Evolutionary conservation across 495 filamentous ascomycete species (phyloP), one percentile per base, ranked within the genome.

Genomic region (Lasiosphaeriaceae sp.): DNA sequence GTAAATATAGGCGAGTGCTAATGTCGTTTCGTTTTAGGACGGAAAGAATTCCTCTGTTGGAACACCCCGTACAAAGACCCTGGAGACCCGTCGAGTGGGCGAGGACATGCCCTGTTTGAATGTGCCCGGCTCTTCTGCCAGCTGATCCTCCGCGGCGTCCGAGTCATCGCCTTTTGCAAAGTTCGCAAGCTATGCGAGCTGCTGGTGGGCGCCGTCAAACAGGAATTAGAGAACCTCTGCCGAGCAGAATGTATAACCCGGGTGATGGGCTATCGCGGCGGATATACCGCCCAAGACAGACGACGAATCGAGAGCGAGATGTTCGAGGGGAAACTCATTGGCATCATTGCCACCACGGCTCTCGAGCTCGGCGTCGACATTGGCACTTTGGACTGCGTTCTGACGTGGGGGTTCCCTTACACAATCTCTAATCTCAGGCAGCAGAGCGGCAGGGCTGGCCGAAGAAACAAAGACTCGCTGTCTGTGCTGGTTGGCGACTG

Each of bases 31-130:
- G 44, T 41, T 19, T 22, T 20, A 59, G 63, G 94, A 7, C 79
- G 90, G 23, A 99, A 99, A 64, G 92, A 96, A 67, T 97, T 97
- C 55, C 71, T 99, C 8, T 96, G 91, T 72, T 99, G 94, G 94
- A 97, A 97, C 60, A 96, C 95, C 1, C 95, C 94, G 2, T 96
- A 86, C 74, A 96, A 90, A 74, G 94, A 96, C 64, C 90, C 92
- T 1, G 75, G 77, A 8, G 94, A 97, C 69, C 90, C 92, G 11
- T 82, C 88, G 0, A 94, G 89, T 55, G 93, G 93, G 7, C 83
- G 94, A 37, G 91, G 88, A 24, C 87, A 93, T 69, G 86, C 85
- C 21, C 83, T 92, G 67, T 78, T 81, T 17, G 95, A 99, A 71
- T 87, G 90, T 6, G 89, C 95, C 22, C 86, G 86, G 34, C 74